Conservation (phyloP, 2,329 filamentous ascomycete species). For the Chaetomiaceae sp. region DNA sequence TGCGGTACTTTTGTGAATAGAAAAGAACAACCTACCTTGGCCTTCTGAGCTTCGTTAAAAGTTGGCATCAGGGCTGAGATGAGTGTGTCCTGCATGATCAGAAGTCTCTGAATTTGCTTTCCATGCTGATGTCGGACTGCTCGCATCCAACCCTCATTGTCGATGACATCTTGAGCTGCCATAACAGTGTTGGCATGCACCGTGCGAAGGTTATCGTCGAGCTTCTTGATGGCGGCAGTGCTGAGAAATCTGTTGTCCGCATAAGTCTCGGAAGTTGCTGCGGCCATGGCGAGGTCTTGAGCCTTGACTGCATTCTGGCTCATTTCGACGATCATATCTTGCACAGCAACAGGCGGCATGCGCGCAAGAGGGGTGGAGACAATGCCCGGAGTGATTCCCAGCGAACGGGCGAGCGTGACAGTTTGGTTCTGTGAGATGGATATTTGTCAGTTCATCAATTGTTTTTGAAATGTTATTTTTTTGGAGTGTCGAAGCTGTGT, state of each 20-base stretch:
- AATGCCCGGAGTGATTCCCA: not conserved
- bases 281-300: not conserved
- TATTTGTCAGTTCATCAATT: no score
- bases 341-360: not conserved
- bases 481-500: no score
- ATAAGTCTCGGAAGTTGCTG: no score
- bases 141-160: slow-evolving; percentile 1
- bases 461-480: no score
- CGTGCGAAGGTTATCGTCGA: not conserved
- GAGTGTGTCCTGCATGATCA: not conserved
- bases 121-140: not conserved
- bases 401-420: not conserved
- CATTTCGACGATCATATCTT: not conserved
- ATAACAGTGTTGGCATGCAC: not conserved
- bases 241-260: not conserved
- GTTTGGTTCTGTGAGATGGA: not conserved
- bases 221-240: not conserved
- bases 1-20: no score
- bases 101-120: not conserved
- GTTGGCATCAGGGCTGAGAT: no score
- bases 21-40: no score
- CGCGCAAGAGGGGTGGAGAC: not conserved
- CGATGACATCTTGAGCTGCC: not conserved
- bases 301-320: not conserved
- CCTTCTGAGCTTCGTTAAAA: no score